Conservation (phyloP, 1,139 yeast genomes). For the Candida neerlandica region DNA sequence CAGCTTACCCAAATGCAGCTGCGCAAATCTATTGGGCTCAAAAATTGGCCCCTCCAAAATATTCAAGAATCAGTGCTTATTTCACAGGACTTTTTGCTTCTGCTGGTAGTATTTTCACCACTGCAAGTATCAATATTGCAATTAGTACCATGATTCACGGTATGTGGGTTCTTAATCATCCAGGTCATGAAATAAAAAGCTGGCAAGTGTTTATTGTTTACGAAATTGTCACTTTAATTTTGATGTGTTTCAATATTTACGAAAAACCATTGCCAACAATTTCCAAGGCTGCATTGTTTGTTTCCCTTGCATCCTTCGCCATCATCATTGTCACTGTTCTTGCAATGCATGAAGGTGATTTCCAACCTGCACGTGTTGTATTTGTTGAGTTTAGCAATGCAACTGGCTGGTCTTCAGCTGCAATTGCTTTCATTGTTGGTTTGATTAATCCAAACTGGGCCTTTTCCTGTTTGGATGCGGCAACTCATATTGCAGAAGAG, state of each 20-base stretch:
- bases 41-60: slow-evolving; percentile 52
- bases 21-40: slow-evolving; percentile 68
- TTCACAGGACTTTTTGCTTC: slow-evolving; percentile 57
- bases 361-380: slow-evolving; percentile 59
- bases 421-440: slow-evolving; percentile 66
- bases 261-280: slow-evolving; percentile 58
- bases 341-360: slow-evolving; percentile 52
- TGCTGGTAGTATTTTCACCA: slow-evolving; percentile 60
- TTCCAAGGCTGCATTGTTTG: slow-evolving; percentile 55
- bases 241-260: slow-evolving; percentile 57
- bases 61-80: slow-evolving; percentile 49
- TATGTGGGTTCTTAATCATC: slow-evolving; percentile 52
- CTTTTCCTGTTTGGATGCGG: slow-evolving; percentile 68
- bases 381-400: slow-evolving; percentile 61
- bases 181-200: slow-evolving; percentile 44
- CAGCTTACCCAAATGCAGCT: slow-evolving; percentile 63
- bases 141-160: slow-evolving; percentile 53
- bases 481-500: slow-evolving; percentile 73
- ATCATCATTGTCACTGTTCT: slow-evolving; percentile 60
- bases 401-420: slow-evolving; percentile 66
- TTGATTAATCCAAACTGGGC: slow-evolving; percentile 71
- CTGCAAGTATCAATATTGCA: slow-evolving; percentile 61
- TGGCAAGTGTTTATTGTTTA: slow-evolving; percentile 65
- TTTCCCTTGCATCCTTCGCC: slow-evolving; percentile 54
- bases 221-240: slow-evolving; percentile 37